Conservation (phyloP, 495 filamentous ascomycete genomes). For the Penicillium ochrochloron region DNA sequence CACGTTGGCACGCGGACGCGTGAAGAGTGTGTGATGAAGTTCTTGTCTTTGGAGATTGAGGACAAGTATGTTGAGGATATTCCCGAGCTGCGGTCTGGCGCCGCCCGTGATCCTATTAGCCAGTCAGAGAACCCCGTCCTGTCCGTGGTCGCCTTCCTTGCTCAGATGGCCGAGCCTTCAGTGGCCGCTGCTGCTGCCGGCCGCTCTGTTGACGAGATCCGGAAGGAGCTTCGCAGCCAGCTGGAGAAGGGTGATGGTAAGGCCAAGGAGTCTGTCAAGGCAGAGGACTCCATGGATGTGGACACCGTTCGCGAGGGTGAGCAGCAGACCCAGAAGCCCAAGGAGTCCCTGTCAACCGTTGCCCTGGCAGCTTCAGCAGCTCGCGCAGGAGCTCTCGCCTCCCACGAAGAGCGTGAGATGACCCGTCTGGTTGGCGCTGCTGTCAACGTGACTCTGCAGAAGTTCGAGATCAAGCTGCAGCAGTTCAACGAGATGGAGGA, state of each 20-base stretch:
- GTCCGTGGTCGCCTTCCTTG: slow-evolving; percentile 91
- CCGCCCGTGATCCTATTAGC: slow-evolving; percentile 82
- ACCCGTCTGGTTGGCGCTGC: slow-evolving; percentile 84
- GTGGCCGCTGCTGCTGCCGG: slow-evolving; percentile 88
- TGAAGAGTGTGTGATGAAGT: slow-evolving; percentile 95
- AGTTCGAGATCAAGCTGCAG: slow-evolving; percentile 81
- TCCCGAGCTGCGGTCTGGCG: slow-evolving; percentile 63
- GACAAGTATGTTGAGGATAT: slow-evolving; percentile 86
- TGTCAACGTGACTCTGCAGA: slow-evolving; percentile 82
- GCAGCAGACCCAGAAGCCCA: slow-evolving; percentile 39
- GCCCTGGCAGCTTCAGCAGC: slow-evolving; percentile 85
- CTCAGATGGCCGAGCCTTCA: slow-evolving; percentile 82
- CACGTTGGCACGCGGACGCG: slow-evolving; percentile 90
- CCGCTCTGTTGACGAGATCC: slow-evolving; percentile 82
- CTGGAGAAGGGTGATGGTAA: slow-evolving; percentile 66
- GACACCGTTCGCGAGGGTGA: slow-evolving; percentile 47
- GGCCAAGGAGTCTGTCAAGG: slow-evolving; percentile 62
- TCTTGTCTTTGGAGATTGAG: slow-evolving; percentile 88
- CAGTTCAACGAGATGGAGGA: slow-evolving; percentile 97
- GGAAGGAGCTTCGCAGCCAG: slow-evolving; percentile 70
- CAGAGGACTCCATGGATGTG: slow-evolving; percentile 71
- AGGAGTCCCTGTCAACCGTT: slow-evolving; percentile 67
- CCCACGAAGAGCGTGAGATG: slow-evolving; percentile 96
- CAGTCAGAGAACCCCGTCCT: slow-evolving; percentile 94
- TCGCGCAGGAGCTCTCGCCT: slow-evolving; percentile 83